phyloP scores from a whole-genome alignment of 345 rosid species.

The Anastatica hierochuntica region DNA sequence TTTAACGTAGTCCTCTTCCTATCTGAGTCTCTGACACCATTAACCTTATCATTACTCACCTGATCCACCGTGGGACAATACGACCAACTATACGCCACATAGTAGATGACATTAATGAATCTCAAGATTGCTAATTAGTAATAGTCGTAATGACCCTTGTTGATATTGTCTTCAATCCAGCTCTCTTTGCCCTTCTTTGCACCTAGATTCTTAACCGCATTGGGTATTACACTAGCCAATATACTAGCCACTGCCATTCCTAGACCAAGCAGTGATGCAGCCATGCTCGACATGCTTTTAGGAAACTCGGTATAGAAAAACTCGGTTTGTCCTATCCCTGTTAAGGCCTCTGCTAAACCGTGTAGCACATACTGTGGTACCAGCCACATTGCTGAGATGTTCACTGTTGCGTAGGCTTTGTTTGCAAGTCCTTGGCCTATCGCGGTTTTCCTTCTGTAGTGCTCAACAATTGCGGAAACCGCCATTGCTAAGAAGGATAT shows the following conservation, averaged over 20 bases:
- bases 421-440: not conserved
- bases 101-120: not conserved
- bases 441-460: not conserved
- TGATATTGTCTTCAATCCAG: not conserved
- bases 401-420: not conserved
- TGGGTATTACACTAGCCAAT: not conserved
- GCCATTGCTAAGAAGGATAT: not conserved
- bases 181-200: not conserved
- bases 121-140: not conserved
- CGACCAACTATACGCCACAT: not conserved
- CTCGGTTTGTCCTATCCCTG: not conserved
- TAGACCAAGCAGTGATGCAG: not conserved
- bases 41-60: not conserved
- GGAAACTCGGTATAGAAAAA: not conserved
- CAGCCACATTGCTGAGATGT: not conserved
- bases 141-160: not conserved
- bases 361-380: not conserved
- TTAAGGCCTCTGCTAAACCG: not conserved
- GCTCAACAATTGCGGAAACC: not conserved
- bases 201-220: not conserved
- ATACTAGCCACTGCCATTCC: not conserved
- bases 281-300: not conserved
- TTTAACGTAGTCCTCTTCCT: not conserved
- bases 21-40: not conserved
- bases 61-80: not conserved